Conservation (phyloP, 768 basidiomycete species). For the Rhizopogon rudus region DNA sequence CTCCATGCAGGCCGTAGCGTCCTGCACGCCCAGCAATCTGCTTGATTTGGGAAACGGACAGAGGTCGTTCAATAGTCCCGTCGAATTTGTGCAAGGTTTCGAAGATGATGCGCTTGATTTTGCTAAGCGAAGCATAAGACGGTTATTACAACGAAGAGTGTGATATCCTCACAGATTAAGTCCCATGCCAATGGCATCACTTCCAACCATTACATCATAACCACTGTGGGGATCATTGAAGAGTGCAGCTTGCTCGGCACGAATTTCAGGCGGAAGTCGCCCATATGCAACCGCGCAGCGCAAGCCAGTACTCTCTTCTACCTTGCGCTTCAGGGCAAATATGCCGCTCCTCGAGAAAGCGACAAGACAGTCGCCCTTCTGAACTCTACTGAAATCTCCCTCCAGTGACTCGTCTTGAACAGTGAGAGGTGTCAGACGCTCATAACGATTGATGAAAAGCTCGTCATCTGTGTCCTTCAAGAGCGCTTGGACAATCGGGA, state of each 20-base stretch:
- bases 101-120: constrained; percentile 88
- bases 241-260: constrained; percentile 86
- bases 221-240: constrained; percentile 86
- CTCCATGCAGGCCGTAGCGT: constrained; percentile 68
- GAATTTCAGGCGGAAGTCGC: constrained; percentile 83
- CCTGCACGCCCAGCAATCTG: constrained; percentile 96
- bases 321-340: constrained; percentile 64
- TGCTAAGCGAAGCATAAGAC: constrained; percentile 40
- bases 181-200: constrained; percentile 97
- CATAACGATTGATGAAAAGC: constrained; percentile 72
- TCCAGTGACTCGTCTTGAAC: constrained; percentile 62
- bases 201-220: constrained; percentile 87
- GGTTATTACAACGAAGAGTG: background rate
- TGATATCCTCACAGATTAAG: constrained; percentile 74
- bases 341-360: constrained; percentile 76
- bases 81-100: constrained; percentile 63
- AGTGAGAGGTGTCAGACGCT: constrained; percentile 81
- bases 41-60: constrained; percentile 78
- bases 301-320: constrained; percentile 70
- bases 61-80: constrained; percentile 35
- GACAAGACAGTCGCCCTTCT: constrained; percentile 87
- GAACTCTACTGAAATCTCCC: constrained; percentile 54
- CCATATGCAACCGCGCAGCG: constrained; percentile 93
- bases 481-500: constrained; percentile 70
- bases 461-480: constrained; percentile 80